Conservation (phyloP, 208 protist species). For the Leishmania arabica region DNA sequence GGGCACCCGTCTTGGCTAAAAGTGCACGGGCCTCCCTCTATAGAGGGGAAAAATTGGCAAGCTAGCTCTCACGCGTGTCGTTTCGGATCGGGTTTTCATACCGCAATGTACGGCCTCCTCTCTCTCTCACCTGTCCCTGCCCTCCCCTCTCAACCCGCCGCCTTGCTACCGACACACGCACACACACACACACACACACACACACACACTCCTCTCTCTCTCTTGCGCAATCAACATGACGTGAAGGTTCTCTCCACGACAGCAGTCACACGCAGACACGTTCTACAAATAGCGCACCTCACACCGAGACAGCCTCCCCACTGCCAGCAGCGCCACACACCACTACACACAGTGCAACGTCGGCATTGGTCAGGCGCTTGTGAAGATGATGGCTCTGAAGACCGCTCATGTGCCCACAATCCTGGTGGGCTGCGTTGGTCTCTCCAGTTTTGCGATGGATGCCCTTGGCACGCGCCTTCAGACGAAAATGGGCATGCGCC, state of each 20-base stretch:
- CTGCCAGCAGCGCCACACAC: neutral
- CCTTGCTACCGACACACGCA: neutral
- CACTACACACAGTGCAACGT: neutral
- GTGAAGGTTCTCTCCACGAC: neutral
- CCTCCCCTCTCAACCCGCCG: too few species aligned
- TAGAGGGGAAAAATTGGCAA: neutral
- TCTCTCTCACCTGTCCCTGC: neutral
- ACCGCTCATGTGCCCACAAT: conserved; percentile 28
- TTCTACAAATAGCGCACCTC: neutral
- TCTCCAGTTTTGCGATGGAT: conserved; percentile 39
- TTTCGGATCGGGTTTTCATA: neutral
- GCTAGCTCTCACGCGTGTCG: neutral
- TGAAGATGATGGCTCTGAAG: conserved; percentile 16
- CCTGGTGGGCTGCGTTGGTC: conserved; percentile 38
- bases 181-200: too few species aligned
- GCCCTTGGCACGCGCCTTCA: conserved; percentile 27
- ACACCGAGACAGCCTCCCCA: neutral
- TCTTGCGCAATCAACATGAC: neutral
- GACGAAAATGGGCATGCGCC: conserved; percentile 34
- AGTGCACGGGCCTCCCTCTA: neutral
- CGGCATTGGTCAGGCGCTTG: neutral
- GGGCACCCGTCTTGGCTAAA: neutral
- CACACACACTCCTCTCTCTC: neutral
- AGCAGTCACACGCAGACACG: neutral
- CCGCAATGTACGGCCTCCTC: neutral